Evolutionary conservation across 2,329 filamentous ascomycete genomes (phyloP).

Genomic region (Aaosphaeria pasadenensis): DNA sequence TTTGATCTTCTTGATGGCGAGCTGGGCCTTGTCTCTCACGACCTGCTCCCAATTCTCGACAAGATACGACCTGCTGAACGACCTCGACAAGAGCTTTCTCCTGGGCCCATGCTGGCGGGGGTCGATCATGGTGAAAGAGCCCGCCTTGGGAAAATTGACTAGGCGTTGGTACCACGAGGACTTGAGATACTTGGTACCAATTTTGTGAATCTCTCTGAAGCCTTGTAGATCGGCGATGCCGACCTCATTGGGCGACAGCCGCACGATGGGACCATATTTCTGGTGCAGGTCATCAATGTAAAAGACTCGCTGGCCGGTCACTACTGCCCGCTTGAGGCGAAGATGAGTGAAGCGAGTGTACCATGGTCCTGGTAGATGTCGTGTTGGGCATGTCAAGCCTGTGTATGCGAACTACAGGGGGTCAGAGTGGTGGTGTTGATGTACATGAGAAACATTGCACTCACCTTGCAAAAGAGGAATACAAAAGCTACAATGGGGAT

Average conservation of each 20-base stretch:
- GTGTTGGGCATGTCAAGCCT: slow-evolving; percentile 24
- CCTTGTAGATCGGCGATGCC: slow-evolving; percentile 24
- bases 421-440: no score
- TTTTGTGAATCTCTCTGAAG: slow-evolving; percentile 28
- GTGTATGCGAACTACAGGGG: slow-evolving; percentile 14
- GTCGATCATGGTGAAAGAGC: slow-evolving; percentile 39
- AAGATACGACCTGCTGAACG: slow-evolving; percentile 36
- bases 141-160: slow-evolving; percentile 20
- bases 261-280: slow-evolving; percentile 28
- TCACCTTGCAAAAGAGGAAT: no score
- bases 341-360: slow-evolving; percentile 32
- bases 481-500: no score
- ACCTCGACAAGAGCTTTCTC: slow-evolving; percentile 34
- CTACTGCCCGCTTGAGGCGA: slow-evolving; percentile 36
- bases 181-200: slow-evolving; percentile 35
- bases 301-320: slow-evolving; percentile 37
- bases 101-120: slow-evolving; percentile 32
- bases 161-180: slow-evolving; percentile 36
- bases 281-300: slow-evolving; percentile 39
- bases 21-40: slow-evolving; percentile 28
- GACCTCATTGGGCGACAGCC: slow-evolving; percentile 29
- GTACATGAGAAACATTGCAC: no score
- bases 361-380: slow-evolving; percentile 27
- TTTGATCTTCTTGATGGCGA: slow-evolving; percentile 34
- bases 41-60: slow-evolving; percentile 34